Percentiles rank a stretch among this genome's conserved stretches.
Conservation (phyloP, 768 basidiomycete genomes). For the Tulasnella sp. region DNA sequence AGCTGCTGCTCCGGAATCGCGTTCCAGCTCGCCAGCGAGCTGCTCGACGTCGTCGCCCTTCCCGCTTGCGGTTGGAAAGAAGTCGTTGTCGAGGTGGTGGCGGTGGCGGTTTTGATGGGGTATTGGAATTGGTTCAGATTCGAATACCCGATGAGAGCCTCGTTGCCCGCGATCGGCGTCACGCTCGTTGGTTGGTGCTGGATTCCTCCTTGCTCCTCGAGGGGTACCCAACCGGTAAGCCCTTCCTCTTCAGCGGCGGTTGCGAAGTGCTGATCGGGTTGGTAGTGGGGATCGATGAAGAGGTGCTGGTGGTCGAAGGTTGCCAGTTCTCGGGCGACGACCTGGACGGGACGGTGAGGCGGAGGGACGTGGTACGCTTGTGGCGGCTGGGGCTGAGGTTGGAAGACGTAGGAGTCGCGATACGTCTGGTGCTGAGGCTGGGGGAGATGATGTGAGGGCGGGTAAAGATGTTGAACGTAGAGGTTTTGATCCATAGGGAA, state of each 20-base stretch:
- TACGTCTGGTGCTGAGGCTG: background rate
- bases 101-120: background rate
- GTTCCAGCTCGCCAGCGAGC: too few species aligned
- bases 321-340: background rate
- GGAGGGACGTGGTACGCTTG: background rate
- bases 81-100: too few species aligned
- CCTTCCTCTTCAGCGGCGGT: background rate
- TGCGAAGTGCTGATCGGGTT: background rate
- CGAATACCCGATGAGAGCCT: background rate
- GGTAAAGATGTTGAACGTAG: background rate
- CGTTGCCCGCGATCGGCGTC: background rate
- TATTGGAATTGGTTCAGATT: background rate
- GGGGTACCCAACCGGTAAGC: background rate
- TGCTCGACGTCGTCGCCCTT: too few species aligned
- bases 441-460: background rate
- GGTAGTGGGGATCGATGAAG: background rate
- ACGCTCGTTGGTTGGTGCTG: background rate
- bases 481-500: background rate
- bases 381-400: background rate
- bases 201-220: background rate
- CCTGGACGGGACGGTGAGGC: background rate
- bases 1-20: too few species aligned
- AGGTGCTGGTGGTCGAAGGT: background rate
- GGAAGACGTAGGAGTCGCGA: background rate
- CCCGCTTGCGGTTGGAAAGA: too few species aligned